phyloP scores from a whole-genome alignment of 169 alveolate genomes.

The Plasmodium yoelii region DNA sequence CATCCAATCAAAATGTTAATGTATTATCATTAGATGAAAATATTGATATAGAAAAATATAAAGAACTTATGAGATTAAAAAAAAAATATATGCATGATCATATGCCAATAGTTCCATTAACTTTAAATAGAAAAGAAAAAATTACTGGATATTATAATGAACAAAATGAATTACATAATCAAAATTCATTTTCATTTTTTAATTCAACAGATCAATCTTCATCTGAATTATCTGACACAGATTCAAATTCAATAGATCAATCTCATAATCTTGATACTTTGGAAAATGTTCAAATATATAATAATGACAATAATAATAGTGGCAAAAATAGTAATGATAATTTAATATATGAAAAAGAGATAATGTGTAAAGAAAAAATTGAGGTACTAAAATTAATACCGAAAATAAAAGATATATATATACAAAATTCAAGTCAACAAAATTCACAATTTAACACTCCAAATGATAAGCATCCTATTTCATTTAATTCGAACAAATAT shows the following conservation, averaged over 20 bases:
- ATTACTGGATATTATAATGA: constrained; percentile 50
- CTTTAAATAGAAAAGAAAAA: constrained; percentile 59
- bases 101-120: constrained; percentile 65
- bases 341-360: constrained; percentile 8
- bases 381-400: constrained; percentile 42
- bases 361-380: constrained; percentile 52
- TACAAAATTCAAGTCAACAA: constrained; percentile 9
- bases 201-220: constrained; percentile 25
- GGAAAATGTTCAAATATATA: background rate
- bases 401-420: constrained; percentile 42
- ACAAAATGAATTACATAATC: constrained; percentile 9
- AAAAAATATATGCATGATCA: constrained; percentile 74
- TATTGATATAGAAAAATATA: constrained; percentile 60
- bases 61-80: constrained; percentile 57
- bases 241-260: constrained; percentile 14
- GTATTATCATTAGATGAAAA: constrained; percentile 44
- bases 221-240: constrained; percentile 11
- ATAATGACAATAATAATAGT: background rate
- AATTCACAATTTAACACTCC: background rate
- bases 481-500: no score
- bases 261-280: constrained; percentile 1
- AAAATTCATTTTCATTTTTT: background rate
- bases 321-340: background rate
- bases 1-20: constrained; percentile 50
- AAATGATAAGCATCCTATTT: background rate